Percentiles rank a stretch among this genome's conserved stretches.
Conservation (phyloP, 2,329 filamentous ascomycete species). For the Sordariomycetes sp. region DNA sequence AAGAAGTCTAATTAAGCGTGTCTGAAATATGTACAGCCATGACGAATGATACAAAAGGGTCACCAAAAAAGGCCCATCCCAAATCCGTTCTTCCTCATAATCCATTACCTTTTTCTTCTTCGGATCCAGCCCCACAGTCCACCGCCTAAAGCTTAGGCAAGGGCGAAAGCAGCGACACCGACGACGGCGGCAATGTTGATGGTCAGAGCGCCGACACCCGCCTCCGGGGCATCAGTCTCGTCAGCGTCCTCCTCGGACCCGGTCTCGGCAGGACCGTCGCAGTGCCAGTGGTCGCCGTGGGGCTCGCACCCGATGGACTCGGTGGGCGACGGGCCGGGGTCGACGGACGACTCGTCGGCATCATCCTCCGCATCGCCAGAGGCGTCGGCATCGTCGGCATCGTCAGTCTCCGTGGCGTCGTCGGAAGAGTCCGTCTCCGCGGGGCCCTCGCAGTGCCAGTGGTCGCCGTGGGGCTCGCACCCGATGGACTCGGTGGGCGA, state of each 20-base stretch:
- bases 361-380: neutral
- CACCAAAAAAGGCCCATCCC: too few relatives aligned
- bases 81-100: too few relatives aligned
- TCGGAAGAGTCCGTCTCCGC: neutral
- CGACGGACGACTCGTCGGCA: constrained; percentile 8
- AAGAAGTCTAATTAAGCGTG: too few relatives aligned
- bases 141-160: neutral
- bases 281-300: constrained; percentile 24
- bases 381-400: neutral
- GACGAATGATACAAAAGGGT: too few relatives aligned
- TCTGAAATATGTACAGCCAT: too few relatives aligned
- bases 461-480: constrained; percentile 24
- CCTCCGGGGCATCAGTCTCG: neutral
- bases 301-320: constrained; percentile 20
- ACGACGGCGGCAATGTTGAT: constrained; percentile 1
- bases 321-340: constrained; percentile 17
- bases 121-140: neutral
- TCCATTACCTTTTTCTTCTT: too few relatives aligned
- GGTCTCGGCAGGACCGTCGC: constrained; percentile 8
- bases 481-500: constrained; percentile 20
- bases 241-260: neutral
- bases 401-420: neutral
- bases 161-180: constrained; percentile 1
- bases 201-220: neutral
- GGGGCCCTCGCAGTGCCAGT: constrained; percentile 17